Evolutionary conservation across 2,329 filamentous ascomycete genomes (phyloP).

Genomic region (Calycina herbarum): DNA sequence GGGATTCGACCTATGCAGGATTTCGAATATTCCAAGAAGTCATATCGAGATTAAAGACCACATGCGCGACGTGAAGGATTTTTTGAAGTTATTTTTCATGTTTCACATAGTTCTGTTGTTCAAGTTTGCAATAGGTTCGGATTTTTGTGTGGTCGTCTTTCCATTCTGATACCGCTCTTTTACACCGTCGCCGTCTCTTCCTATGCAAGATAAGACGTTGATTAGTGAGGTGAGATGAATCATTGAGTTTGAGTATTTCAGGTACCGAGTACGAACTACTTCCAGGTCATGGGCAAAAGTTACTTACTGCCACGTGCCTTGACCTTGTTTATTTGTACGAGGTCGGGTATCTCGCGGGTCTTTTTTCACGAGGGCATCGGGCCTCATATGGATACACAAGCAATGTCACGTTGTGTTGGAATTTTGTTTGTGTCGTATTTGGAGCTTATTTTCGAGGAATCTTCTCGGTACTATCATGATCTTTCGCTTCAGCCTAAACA

Average conservation of each 20-base stretch:
- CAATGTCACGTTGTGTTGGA: no score
- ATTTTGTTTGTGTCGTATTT: no score
- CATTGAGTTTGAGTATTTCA: neutral
- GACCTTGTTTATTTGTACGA: neutral
- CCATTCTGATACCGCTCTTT: no score
- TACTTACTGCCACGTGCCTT: neutral
- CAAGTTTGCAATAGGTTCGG: neutral
- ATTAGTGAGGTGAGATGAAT: no score
- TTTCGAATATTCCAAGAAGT: neutral
- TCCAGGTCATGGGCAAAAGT: neutral
- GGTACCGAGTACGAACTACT: neutral
- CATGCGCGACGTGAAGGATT: neutral
- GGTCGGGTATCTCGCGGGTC: neutral
- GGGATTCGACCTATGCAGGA: neutral
- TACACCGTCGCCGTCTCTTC: no score
- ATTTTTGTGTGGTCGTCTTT: no score
- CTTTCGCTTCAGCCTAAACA: neutral
- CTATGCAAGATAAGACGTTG: no score
- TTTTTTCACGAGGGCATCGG: neutral
- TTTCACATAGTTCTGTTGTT: neutral
- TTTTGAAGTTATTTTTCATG: neutral
- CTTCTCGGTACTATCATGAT: neutral
- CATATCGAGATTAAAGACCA: conserved; percentile 3
- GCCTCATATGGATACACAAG: neutral
- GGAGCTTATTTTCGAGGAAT: neutral